A percentile compares a stretch with the other conserved stretches of the same genome.
phyloP scores from a whole-genome alignment of 352 stramenopile species.

The Phytophthora palmivora region DNA sequence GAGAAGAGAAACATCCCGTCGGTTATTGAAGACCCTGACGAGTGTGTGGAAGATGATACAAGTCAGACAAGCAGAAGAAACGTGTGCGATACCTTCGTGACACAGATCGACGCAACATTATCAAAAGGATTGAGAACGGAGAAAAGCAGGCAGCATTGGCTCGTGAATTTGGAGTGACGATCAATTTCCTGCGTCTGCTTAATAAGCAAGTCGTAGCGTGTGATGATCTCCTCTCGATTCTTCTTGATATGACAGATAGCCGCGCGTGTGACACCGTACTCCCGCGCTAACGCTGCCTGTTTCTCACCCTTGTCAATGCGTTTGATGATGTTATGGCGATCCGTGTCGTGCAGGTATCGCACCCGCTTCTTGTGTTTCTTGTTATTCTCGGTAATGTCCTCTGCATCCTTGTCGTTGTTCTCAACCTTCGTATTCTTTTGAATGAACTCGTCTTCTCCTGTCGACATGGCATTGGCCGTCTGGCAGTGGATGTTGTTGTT shows the following conservation, averaged over 20 bases:
- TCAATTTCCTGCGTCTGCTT: constrained; percentile 58
- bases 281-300: constrained; percentile 59
- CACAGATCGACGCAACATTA: constrained; percentile 68
- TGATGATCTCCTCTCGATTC: constrained; percentile 68
- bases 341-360: constrained; percentile 61
- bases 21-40: constrained; percentile 17
- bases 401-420: neutral
- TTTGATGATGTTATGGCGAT: constrained; percentile 66
- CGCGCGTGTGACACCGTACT: constrained; percentile 72
- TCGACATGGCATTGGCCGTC: neutral
- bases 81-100: constrained; percentile 63
- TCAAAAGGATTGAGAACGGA: constrained; percentile 68
- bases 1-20: constrained; percentile 1
- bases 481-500: neutral
- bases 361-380: constrained; percentile 49
- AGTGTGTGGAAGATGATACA: constrained; percentile 7
- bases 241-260: constrained; percentile 86
- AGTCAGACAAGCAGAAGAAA: constrained; percentile 40
- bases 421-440: constrained; percentile 5
- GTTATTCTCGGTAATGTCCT: neutral
- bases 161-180: constrained; percentile 65
- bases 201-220: constrained; percentile 58
- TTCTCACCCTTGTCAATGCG: constrained; percentile 72
- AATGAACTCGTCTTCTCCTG: neutral
- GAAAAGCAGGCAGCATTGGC: constrained; percentile 71